Evolutionary conservation across 805 yeast species (phyloP).

Genomic region (Candida nemodendra): DNA sequence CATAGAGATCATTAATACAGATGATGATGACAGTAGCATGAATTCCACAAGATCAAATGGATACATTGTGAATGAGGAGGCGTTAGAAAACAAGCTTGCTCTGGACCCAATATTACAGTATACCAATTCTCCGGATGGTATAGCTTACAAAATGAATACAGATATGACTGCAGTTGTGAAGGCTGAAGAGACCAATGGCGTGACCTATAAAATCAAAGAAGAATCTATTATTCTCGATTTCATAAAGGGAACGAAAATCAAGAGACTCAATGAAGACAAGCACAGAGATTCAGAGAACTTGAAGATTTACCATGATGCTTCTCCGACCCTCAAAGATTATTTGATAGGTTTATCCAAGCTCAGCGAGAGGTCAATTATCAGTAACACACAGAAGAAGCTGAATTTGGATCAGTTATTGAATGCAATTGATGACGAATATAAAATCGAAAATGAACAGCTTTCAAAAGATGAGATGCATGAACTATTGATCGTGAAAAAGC

Average conservation of each 20-base stretch:
- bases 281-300: constrained; percentile 33
- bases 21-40: constrained; percentile 35
- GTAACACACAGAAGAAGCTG: constrained; percentile 30
- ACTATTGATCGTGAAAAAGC: constrained; percentile 51
- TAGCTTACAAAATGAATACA: constrained; percentile 27
- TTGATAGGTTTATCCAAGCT: constrained; percentile 33
- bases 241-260: constrained; percentile 48
- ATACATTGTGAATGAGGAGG: constrained; percentile 19
- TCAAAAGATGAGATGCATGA: constrained; percentile 46
- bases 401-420: constrained; percentile 50
- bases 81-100: constrained; percentile 27
- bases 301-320: constrained; percentile 30
- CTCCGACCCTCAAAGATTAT: constrained; percentile 28
- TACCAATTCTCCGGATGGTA: constrained; percentile 33
- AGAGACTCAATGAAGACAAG: constrained; percentile 33
- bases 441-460: constrained; percentile 15
- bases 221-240: constrained; percentile 69
- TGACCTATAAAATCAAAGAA: constrained; percentile 66
- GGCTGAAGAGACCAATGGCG: constrained; percentile 23
- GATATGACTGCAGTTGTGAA: constrained; percentile 21
- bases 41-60: constrained; percentile 11
- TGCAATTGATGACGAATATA: constrained; percentile 32
- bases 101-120: constrained; percentile 38
- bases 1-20: constrained; percentile 50
- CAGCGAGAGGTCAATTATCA: constrained; percentile 32